phyloP scores from a whole-genome alignment of 495 filamentous ascomycete species.

The Extremus antarcticus region DNA sequence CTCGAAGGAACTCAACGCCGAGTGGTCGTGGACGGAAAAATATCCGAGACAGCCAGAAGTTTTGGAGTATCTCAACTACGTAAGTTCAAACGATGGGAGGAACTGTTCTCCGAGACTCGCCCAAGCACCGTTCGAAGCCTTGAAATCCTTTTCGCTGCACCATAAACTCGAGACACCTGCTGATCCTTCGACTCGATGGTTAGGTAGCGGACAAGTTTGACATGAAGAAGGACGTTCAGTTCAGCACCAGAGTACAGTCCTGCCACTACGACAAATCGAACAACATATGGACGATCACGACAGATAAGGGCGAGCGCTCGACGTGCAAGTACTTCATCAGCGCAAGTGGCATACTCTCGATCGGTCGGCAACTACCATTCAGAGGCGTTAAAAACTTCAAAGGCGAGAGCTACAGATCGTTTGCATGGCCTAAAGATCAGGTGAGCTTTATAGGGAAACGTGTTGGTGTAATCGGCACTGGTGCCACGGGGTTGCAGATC shows the following conservation, averaged over 20 bases:
- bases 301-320: slow-evolving; percentile 33
- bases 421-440: slow-evolving; percentile 44
- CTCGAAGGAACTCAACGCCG: slow-evolving; percentile 38
- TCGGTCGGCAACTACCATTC: slow-evolving; percentile 36
- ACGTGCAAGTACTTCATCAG: slow-evolving; percentile 40
- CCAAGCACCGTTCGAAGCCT: too few relatives aligned
- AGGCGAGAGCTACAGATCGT: slow-evolving; percentile 42
- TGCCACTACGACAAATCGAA: slow-evolving; percentile 33
- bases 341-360: slow-evolving; percentile 33
- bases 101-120: too few relatives aligned
- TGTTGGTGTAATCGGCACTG: slow-evolving; percentile 47
- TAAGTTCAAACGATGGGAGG: too few relatives aligned
- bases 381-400: slow-evolving; percentile 41
- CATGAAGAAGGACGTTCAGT: slow-evolving; percentile 41
- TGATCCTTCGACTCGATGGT: too few relatives aligned
- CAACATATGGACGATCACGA: slow-evolving; percentile 37
- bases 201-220: slow-evolving; percentile 35
- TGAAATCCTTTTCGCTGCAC: too few relatives aligned
- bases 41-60: slow-evolving; percentile 42
- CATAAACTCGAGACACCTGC: too few relatives aligned
- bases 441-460: slow-evolving; percentile 40
- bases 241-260: slow-evolving; percentile 36
- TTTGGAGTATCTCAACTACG: slow-evolving; percentile 43
- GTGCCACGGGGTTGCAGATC: slow-evolving; percentile 20
- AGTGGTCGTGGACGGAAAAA: slow-evolving; percentile 40